These are phyloP conservation scores for Amaranthus cruentus DNA, from an alignment of 148 eudicot genomes.

Conservation along the genomic window DNA sequence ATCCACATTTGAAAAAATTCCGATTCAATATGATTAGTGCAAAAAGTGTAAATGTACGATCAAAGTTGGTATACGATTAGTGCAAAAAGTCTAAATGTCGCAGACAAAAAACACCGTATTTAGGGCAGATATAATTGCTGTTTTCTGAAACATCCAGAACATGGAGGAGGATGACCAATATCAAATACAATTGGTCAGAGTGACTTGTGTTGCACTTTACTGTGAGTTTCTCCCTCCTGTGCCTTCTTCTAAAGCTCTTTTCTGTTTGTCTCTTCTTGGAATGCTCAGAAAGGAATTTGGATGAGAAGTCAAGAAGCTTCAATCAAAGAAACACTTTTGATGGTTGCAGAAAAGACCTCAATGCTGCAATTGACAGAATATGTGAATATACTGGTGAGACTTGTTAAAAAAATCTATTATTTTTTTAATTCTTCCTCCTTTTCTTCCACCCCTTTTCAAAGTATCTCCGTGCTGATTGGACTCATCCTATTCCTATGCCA, in stretches of 20 bases:
- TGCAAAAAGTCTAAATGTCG: too few species aligned
- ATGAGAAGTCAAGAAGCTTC: constrained; percentile 51
- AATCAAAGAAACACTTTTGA: constrained; percentile 63
- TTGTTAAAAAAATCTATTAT: constrained; percentile 7
- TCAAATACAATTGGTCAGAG: not conserved
- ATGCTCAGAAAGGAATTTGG: constrained; percentile 44
- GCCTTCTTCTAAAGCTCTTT: not conserved
- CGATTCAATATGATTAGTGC: too few species aligned
- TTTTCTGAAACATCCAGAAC: not conserved
- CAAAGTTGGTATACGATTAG: too few species aligned
- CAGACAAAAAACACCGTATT: not conserved
- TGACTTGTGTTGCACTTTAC: not conserved
- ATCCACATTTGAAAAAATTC: too few species aligned
- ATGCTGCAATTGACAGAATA: constrained; percentile 89
- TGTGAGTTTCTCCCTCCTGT: not conserved
- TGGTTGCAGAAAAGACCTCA: constrained; percentile 91
- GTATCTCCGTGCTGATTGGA: constrained; percentile 8
- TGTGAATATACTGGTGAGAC: constrained; percentile 85
- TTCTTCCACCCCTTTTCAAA: not conserved
- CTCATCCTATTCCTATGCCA: constrained; percentile 5
- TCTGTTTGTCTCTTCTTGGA: not conserved
- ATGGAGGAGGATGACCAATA: not conserved
- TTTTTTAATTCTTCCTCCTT: not conserved
- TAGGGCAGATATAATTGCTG: not conserved
- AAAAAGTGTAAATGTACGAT: too few species aligned